Conservation (phyloP, 805 yeast genomes). For the Ogataea zsoltii region DNA sequence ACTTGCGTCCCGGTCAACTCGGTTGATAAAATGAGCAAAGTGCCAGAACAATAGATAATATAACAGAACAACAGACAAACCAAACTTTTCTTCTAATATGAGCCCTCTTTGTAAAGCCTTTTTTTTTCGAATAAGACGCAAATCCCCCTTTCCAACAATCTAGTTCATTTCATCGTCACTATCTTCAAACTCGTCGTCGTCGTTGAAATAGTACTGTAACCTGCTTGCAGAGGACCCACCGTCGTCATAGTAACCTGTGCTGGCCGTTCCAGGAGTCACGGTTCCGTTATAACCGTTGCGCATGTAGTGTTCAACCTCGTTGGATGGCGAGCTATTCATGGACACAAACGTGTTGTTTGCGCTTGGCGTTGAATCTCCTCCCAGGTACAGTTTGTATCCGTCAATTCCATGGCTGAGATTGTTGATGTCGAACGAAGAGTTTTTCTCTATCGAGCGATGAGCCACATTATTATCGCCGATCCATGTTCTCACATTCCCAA, state of each 20-base stretch:
- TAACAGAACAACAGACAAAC: background rate
- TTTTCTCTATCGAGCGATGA: constrained; percentile 50
- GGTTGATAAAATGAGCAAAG: background rate
- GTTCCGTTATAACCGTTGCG: constrained; percentile 28
- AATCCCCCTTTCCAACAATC: no score
- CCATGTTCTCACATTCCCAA: constrained; percentile 56
- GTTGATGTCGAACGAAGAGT: constrained; percentile 35
- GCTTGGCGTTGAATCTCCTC: constrained; percentile 15
- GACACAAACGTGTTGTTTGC: constrained; percentile 3
- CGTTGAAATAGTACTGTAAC: constrained; percentile 18
- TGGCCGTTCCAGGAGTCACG: constrained; percentile 11
- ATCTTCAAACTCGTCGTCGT: constrained; percentile 19
- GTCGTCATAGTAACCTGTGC: constrained; percentile 20
- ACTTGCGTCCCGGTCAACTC: no score
- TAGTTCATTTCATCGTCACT: constrained; percentile 23
- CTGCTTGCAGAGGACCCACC: constrained; percentile 22
- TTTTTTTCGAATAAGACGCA: no score
- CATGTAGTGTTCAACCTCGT: constrained; percentile 37
- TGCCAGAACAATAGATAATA: background rate
- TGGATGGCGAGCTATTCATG: constrained; percentile 30
- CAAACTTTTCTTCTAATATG: background rate
- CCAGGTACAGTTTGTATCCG: constrained; percentile 36
- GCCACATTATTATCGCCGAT: constrained; percentile 44
- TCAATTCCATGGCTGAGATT: constrained; percentile 37
- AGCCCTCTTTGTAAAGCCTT: background rate